Conservation (phyloP, 192 early-diverging fungal genomes). For the Blastocladiella britannica region DNA sequence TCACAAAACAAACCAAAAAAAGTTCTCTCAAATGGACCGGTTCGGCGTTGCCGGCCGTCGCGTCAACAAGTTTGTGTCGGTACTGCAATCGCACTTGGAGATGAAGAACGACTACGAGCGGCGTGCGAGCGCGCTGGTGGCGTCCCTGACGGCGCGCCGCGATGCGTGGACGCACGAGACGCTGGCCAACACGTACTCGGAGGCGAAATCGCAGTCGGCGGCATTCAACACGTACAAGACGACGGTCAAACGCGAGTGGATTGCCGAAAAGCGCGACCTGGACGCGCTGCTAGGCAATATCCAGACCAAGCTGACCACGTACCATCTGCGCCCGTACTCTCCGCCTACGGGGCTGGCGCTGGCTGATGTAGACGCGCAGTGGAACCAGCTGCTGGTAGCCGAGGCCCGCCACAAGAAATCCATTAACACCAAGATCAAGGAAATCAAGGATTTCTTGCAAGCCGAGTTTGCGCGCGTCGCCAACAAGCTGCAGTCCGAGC, state of each 20-base stretch:
- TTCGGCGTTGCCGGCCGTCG: constrained; percentile 77
- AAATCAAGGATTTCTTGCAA: constrained; percentile 63
- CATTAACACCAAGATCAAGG: constrained; percentile 68
- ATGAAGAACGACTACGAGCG: constrained; percentile 88
- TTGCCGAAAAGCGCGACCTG: constrained; percentile 73
- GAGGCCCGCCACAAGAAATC: constrained; percentile 61
- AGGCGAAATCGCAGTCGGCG: constrained; percentile 45
- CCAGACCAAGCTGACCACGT: constrained; percentile 89
- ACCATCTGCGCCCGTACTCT: constrained; percentile 64
- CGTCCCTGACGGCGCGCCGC: constrained; percentile 38
- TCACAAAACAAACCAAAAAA: constrained; percentile 2
- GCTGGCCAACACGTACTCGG: constrained; percentile 47
- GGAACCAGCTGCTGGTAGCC: constrained; percentile 45
- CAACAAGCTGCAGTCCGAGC: constrained; percentile 48
- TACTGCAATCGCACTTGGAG: constrained; percentile 70
- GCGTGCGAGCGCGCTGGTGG: constrained; percentile 55
- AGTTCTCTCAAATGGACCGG: constrained; percentile 28
- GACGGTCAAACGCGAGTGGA: constrained; percentile 61
- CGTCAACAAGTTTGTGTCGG: constrained; percentile 75
- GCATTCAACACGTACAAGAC: constrained; percentile 74
- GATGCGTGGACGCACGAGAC: constrained; percentile 37
- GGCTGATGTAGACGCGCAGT: constrained; percentile 51
- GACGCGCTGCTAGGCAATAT: constrained; percentile 86
- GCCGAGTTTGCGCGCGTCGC: constrained; percentile 64
- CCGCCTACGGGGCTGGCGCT: constrained; percentile 53